phyloP scores from a whole-genome alignment of 2,329 filamentous ascomycete genomes.

The Aspergillus fumigatiaffinis region DNA sequence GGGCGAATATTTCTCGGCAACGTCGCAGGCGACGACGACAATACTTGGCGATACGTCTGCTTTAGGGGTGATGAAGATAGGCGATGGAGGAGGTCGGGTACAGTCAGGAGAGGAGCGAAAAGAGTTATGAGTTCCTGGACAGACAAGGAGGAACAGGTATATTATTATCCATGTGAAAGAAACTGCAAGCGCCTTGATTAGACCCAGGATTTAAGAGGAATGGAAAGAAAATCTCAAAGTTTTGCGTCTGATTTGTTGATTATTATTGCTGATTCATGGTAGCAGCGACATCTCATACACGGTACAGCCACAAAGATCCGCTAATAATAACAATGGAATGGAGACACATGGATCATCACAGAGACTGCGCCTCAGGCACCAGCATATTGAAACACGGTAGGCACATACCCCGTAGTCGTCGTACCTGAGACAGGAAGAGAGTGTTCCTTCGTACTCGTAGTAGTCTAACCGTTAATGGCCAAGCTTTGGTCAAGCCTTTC shows the following conservation, averaged over 20 bases:
- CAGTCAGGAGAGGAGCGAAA: no score
- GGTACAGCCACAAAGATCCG: not conserved
- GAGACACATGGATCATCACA: no score
- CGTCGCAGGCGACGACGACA: not conserved
- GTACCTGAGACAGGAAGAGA: no score
- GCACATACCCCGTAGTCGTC: no score
- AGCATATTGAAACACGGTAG: not conserved
- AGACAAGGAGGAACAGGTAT: no score
- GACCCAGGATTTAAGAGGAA: no score
- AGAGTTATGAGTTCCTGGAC: not conserved
- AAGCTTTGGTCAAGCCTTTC: constrained; percentile 16
- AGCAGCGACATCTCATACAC: not conserved
- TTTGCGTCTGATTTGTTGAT: not conserved
- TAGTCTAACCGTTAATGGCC: constrained; percentile 1
- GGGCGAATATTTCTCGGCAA: not conserved
- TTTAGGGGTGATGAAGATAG: not conserved
- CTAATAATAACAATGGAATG: not conserved
- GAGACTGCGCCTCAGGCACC: not conserved
- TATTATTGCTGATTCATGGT: not conserved
- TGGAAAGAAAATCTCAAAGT: not conserved
- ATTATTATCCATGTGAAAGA: no score
- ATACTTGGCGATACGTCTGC: not conserved
- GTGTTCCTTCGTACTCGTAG: not conserved
- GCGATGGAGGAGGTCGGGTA: no score
- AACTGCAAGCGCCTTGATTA: no score